phyloP scores from a whole-genome alignment of 805 yeast species.

The Saturnispora galanensis region DNA sequence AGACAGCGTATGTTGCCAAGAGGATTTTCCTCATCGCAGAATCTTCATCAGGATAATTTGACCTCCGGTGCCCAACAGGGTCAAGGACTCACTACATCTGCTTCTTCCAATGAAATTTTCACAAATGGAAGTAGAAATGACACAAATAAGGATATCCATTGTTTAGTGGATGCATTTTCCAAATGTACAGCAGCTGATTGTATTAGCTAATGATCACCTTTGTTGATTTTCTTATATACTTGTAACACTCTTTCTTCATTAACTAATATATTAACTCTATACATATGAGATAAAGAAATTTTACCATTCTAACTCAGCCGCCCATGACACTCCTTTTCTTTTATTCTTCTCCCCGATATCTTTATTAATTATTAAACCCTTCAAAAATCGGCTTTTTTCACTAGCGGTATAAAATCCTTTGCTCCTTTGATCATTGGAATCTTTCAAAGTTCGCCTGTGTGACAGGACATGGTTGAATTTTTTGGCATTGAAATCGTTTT shows the following conservation, averaged over 20 bases:
- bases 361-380: neutral
- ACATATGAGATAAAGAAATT: neutral
- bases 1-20: conserved; percentile 23
- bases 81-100: conserved; percentile 1
- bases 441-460: conserved; percentile 3
- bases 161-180: conserved; percentile 43
- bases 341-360: neutral
- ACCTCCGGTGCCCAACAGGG: neutral
- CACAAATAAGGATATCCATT: conserved; percentile 26
- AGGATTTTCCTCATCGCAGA: conserved; percentile 19
- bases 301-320: conserved; percentile 25
- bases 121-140: conserved; percentile 16
- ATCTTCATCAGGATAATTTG: conserved; percentile 7
- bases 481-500: neutral
- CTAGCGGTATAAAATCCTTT: conserved; percentile 25
- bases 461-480: conserved; percentile 6
- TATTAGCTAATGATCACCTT: conserved; percentile 28
- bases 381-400: conserved; percentile 19
- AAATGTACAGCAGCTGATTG: conserved; percentile 42
- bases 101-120: conserved; percentile 7
- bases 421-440: neutral
- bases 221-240: too few species aligned
- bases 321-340: conserved; percentile 24
- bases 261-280: neutral
- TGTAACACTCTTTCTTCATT: neutral